A percentile compares a stretch with the other conserved stretches of the same genome.
These are phyloP conservation scores for Phyllosticta paracitricarpa DNA, from an alignment of 2,329 filamentous ascomycete species.

Conservation along the genomic window DNA sequence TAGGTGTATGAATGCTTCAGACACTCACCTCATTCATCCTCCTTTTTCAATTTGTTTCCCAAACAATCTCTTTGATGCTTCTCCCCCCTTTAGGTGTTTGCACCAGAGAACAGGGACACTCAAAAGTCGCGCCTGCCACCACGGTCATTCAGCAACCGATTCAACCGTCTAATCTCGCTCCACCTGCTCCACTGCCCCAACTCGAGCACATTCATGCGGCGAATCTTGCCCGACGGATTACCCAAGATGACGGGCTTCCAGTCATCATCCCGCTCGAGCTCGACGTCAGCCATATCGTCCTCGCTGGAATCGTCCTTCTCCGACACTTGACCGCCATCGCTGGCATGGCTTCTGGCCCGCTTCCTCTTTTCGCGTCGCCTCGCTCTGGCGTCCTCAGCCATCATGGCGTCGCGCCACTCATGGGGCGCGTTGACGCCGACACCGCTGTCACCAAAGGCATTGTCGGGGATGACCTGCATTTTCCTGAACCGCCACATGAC, in stretches of 20 bases:
- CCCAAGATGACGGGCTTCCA: conserved; percentile 65
- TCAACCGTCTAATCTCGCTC: conserved; percentile 55
- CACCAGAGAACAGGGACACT: not conserved
- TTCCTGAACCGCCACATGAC: conserved; percentile 56
- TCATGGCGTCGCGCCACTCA: conserved; percentile 30
- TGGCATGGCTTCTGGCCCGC: not conserved
- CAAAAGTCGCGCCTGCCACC: not conserved
- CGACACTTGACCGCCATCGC: conserved; percentile 14
- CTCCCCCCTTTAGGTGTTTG: no score
- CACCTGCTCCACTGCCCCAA: conserved; percentile 58
- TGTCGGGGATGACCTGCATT: conserved; percentile 59
- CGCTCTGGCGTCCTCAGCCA: conserved; percentile 45
- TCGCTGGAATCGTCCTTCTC: conserved; percentile 22
- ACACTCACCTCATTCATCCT: no score
- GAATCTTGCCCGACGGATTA: conserved; percentile 57
- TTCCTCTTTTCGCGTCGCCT: conserved; percentile 25
- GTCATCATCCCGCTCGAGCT: conserved; percentile 36
- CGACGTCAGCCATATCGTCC: conserved; percentile 34
- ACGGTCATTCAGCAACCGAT: conserved; percentile 14
- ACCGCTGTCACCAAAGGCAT: conserved; percentile 32
- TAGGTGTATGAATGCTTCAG: no score
- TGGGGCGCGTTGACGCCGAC: conserved; percentile 1
- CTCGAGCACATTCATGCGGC: conserved; percentile 63
- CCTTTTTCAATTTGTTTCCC: no score
- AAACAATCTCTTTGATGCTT: no score